Evolutionary conservation across 495 filamentous ascomycete species (phyloP).

Genomic region (Bryoglossum gracile): DNA sequence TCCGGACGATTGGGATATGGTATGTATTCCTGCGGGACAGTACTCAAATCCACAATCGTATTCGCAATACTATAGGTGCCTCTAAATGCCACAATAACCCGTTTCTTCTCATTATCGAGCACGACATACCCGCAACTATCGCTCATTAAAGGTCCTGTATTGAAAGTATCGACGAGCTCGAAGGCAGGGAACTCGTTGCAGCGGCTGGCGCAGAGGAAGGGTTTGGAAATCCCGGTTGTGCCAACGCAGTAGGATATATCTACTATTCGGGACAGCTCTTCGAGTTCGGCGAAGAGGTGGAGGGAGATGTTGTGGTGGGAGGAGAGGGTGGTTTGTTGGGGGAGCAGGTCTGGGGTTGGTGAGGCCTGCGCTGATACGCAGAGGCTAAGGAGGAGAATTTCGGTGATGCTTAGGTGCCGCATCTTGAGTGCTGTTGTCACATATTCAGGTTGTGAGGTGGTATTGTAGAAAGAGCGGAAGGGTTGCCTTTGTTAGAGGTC

Average conservation of each 20-base stretch:
- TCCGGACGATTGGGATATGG: constrained; percentile 60
- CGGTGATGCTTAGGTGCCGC: constrained; percentile 15
- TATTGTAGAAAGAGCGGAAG: no score
- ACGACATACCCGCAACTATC: constrained; percentile 95
- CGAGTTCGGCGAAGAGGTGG: constrained; percentile 69
- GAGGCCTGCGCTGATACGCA: no score
- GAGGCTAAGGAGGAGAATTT: not conserved
- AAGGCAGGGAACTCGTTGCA: constrained; percentile 75
- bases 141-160: constrained; percentile 76
- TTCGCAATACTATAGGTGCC: constrained; percentile 92
- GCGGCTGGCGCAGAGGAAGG: constrained; percentile 78
- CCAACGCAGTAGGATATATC: constrained; percentile 95
- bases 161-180: constrained; percentile 78
- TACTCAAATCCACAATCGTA: constrained; percentile 80
- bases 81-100: constrained; percentile 73
- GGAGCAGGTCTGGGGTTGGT: no score
- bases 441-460: constrained; percentile 16
- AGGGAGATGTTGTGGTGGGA: constrained; percentile 42
- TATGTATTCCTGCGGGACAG: constrained; percentile 80
- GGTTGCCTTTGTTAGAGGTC: no score
- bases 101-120: constrained; percentile 55
- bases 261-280: constrained; percentile 79
- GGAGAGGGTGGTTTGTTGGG: not conserved
- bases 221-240: constrained; percentile 64
- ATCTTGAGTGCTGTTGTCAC: constrained; percentile 16